These are phyloP conservation scores for Hypoxylon sp. DNA, from an alignment of 2,329 filamentous ascomycete species.

Conservation along the genomic window DNA sequence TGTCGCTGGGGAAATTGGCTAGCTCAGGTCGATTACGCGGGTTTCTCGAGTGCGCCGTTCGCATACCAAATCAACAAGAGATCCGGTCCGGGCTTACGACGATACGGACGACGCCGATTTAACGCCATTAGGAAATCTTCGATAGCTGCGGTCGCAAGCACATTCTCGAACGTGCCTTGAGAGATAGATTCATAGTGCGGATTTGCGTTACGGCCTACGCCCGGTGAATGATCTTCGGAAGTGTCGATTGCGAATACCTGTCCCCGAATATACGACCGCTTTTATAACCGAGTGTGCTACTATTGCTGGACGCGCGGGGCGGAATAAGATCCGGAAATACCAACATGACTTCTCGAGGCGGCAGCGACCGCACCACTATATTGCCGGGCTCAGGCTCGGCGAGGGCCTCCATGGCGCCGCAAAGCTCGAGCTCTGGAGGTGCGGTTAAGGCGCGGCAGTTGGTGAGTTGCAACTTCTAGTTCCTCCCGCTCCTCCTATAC, in stretches of 20 bases:
- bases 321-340: no score
- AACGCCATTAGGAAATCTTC: background rate
- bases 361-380: constrained; percentile 46
- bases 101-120: background rate
- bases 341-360: constrained; percentile 45
- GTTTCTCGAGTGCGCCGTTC: background rate
- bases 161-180: background rate
- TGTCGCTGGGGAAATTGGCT: background rate
- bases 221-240: background rate
- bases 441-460: constrained; percentile 66
- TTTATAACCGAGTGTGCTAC: background rate
- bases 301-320: background rate
- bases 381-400: constrained; percentile 47
- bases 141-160: background rate
- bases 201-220: background rate
- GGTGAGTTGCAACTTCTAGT: constrained; percentile 53
- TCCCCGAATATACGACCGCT: background rate
- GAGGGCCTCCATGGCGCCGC: constrained; percentile 56
- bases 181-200: no score
- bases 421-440: constrained; percentile 58
- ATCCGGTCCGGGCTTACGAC: background rate
- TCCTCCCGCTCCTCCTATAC: constrained; percentile 6
- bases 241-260: background rate
- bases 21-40: background rate
- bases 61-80: background rate